Percentiles rank a stretch among this genome's conserved stretches.
These are phyloP conservation scores for Physcomitrellopsis africana DNA, from an alignment of 225 moss, liverwort and hornwort genomes.

Conservation along the genomic window DNA sequence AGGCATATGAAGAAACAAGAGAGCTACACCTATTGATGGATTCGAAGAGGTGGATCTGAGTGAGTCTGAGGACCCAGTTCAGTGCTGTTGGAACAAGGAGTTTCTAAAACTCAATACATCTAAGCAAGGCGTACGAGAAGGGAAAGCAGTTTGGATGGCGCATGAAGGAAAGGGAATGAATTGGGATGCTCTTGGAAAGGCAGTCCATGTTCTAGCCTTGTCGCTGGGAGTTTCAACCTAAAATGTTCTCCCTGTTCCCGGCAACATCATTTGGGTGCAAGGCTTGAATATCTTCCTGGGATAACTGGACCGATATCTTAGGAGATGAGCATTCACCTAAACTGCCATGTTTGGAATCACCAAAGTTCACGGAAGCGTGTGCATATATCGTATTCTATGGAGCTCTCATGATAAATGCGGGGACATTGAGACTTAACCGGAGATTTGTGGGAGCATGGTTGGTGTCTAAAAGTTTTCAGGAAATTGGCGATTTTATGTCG, in stretches of 20 bases:
- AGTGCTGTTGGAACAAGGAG: conserved; percentile 44
- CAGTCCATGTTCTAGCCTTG: neutral
- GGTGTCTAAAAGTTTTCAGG: conserved; percentile 35
- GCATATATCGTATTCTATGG: conserved; percentile 31
- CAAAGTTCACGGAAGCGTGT: conserved; percentile 34
- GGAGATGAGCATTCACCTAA: conserved; percentile 20
- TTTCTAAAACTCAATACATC: conserved; percentile 26
- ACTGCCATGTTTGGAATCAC: conserved; percentile 26
- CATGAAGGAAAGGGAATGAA: conserved; percentile 30
- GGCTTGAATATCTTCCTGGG: conserved; percentile 26
- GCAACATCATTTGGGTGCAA: conserved; percentile 25
- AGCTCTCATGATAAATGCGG: conserved; percentile 21
- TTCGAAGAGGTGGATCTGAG: conserved; percentile 41
- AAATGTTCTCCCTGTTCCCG: neutral
- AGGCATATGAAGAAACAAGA: conserved; percentile 27
- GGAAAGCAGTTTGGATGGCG: conserved; percentile 28
- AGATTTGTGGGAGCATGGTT: conserved; percentile 29
- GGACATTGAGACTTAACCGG: conserved; percentile 20
- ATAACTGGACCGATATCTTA: conserved; percentile 26
- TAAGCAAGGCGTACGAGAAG: conserved; percentile 30
- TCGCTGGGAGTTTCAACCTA: conserved; percentile 12
- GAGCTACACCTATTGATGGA: conserved; percentile 40
- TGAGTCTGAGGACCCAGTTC: conserved; percentile 28
- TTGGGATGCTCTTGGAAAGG: neutral
- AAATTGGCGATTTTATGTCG: conserved; percentile 23